These are phyloP conservation scores for Eimeria maxima DNA, from an alignment of 169 alveolate species.

Conservation along the genomic window DNA sequence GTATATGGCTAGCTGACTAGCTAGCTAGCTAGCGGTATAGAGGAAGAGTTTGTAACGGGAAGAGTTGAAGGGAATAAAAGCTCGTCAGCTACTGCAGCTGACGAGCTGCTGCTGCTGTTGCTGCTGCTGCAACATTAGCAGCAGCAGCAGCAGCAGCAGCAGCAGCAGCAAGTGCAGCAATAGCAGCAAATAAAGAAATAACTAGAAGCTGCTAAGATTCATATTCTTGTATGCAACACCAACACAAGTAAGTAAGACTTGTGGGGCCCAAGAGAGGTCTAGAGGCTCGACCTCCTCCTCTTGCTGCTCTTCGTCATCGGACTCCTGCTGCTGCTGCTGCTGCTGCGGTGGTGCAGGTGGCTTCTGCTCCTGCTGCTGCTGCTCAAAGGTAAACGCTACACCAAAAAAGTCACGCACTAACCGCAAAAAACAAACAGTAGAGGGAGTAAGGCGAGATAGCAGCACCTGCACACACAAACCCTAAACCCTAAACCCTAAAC, in stretches of 20 bases:
- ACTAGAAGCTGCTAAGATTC: slow-evolving; percentile 57
- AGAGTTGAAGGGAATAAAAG: too few relatives aligned
- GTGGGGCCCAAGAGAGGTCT: slow-evolving; percentile 39
- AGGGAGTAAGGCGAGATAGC: slow-evolving; percentile 85
- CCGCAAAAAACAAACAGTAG: slow-evolving; percentile 84
- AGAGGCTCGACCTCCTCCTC: background rate
- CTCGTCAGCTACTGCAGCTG: too few relatives aligned
- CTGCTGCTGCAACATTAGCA: too few relatives aligned
- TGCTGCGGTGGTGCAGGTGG: too few relatives aligned
- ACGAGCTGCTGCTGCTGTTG: too few relatives aligned
- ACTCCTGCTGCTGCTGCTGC: too few relatives aligned
- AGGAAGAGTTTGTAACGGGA: background rate
- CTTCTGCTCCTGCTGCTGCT: too few relatives aligned
- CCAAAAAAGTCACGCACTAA: slow-evolving; percentile 85
- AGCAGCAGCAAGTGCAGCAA: too few relatives aligned
- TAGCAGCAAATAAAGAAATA: too few relatives aligned
- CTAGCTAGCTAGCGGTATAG: background rate
- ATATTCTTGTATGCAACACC: slow-evolving; percentile 59
- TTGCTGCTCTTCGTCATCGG: slow-evolving; percentile 59
- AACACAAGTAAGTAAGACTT: slow-evolving; percentile 54
- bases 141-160: too few relatives aligned
- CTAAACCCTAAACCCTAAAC: background rate
- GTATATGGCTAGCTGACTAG: too few relatives aligned
- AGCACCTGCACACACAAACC: slow-evolving; percentile 67
- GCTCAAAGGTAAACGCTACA: slow-evolving; percentile 62